Evolutionary conservation across 2,329 filamentous ascomycete genomes (phyloP), one percentile per base, ranked within the genome.

Genomic region (Talaromyces sp.): DNA sequence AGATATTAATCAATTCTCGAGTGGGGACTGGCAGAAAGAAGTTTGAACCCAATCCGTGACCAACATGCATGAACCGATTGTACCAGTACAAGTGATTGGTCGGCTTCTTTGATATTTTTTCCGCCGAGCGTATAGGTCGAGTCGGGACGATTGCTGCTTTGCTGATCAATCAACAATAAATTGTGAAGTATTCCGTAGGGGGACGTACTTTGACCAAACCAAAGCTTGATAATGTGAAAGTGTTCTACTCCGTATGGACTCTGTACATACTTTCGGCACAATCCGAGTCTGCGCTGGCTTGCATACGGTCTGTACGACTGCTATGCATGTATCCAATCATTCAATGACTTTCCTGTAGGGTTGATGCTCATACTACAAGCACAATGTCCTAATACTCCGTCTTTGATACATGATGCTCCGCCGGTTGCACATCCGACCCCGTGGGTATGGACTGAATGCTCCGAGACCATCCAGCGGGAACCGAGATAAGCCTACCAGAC

Each of bases 151-250:
- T 27, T 52, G n/a, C n/a, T 9, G 31, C n/a, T 22, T 22, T 37
- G n/a, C 33, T 56, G 52, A 56, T 56, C 52, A 56, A 56, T 56
- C 50, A 52, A 52, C 49, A 52, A 52, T 31, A 27, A 52, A 33
- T 52, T 52, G 27, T 52, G 49, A 52, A 31, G 15, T 33, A 31
- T 52, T 8, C 49, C 25, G 27, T 52, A 52, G 3, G 27, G 27
- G 19, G 8, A 22, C 27, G 19, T 37, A 13, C 27, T 31, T 31
- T 31, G 7, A 31, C 5, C 7, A 31, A 31, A 7, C 27, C 27
- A 8, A 31, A 7, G 27, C 27, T 31, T 31, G 27, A 31, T 6
- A 5, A 31, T 31, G 27, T 31, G 27, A 31, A 6, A 31, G 27
- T 31, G 27, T 31, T 31, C 27, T 31, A 45, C 43, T 45, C 43